phyloP scores from a whole-genome alignment of 164 flowering plant species.

The Euptelea pleiosperma region DNA sequence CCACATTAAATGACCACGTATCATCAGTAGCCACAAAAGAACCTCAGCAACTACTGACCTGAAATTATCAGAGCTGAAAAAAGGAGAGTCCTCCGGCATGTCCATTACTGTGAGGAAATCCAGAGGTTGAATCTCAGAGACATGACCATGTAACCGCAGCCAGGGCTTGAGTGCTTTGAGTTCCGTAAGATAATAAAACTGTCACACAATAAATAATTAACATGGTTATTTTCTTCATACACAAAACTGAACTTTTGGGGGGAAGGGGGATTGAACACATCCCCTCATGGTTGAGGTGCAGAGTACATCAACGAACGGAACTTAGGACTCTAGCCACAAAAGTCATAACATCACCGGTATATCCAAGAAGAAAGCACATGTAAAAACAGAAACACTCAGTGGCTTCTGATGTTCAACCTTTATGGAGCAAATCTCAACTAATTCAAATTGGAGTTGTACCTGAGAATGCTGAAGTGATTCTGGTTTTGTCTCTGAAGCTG shows the following conservation, averaged over 20 bases:
- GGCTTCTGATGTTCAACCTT: too few relatives aligned
- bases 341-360: too few relatives aligned
- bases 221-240: neutral
- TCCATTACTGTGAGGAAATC: constrained; percentile 60
- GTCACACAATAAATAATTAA: constrained; percentile 18
- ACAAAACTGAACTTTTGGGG: too few relatives aligned
- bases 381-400: too few relatives aligned
- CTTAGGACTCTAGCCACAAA: too few relatives aligned
- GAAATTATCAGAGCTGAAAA: constrained; percentile 70
- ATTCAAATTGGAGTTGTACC: constrained; percentile 30
- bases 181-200: constrained; percentile 59
- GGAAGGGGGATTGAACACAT: too few relatives aligned
- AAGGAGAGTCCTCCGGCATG: constrained; percentile 64
- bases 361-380: too few relatives aligned
- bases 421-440: too few relatives aligned
- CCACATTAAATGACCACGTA: neutral
- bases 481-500: constrained; percentile 40
- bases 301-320: too few relatives aligned
- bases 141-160: constrained; percentile 35
- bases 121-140: constrained; percentile 47
- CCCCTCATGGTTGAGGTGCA: too few relatives aligned
- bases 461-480: constrained; percentile 33
- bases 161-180: constrained; percentile 48
- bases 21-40: neutral
- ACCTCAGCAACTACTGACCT: constrained; percentile 37